Percentiles rank a stretch among this genome's conserved stretches.
Conservation (phyloP, 441 rosid species). For the Viola pubescens region DNA sequence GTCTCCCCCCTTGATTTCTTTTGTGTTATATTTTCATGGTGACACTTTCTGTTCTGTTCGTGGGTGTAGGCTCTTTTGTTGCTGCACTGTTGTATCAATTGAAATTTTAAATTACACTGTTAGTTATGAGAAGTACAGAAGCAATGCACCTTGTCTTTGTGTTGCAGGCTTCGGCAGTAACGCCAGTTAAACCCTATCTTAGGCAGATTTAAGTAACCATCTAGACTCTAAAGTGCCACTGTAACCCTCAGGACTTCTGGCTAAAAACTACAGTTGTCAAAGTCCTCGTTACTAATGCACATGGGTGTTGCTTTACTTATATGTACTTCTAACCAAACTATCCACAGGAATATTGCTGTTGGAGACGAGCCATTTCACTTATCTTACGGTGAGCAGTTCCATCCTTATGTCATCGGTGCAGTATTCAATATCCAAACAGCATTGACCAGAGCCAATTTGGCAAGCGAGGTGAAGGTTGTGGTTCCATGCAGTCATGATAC, state of each 20-base stretch:
- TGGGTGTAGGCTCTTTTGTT: too few relatives aligned
- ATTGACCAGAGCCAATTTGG: conserved; percentile 54
- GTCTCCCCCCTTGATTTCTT: too few relatives aligned
- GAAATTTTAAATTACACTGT: too few relatives aligned
- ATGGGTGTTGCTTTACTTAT: conserved; percentile 3
- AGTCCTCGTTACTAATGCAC: background rate
- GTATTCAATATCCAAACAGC: conserved; percentile 69
- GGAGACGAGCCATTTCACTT: conserved; percentile 79
- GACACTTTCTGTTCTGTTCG: too few relatives aligned
- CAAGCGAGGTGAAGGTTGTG: conserved; percentile 60
- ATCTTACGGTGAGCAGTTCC: conserved; percentile 56
- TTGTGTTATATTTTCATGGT: too few relatives aligned
- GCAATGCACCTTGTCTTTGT: background rate
- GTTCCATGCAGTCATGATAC: conserved; percentile 75
- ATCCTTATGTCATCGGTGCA: conserved; percentile 60
- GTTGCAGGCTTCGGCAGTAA: background rate
- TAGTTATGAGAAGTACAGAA: too few relatives aligned
- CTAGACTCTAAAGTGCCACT: too few relatives aligned
- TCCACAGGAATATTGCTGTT: conserved; percentile 59
- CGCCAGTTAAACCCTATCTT: background rate
- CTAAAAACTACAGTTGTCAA: background rate
- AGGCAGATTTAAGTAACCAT: background rate
- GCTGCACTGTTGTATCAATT: too few relatives aligned
- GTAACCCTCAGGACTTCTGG: too few relatives aligned
- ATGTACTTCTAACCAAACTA: conserved; percentile 10